These are phyloP conservation scores for Davidsoniella neocaledoniae DNA, from an alignment of 2,329 filamentous ascomycete species.

Conservation along the genomic window DNA sequence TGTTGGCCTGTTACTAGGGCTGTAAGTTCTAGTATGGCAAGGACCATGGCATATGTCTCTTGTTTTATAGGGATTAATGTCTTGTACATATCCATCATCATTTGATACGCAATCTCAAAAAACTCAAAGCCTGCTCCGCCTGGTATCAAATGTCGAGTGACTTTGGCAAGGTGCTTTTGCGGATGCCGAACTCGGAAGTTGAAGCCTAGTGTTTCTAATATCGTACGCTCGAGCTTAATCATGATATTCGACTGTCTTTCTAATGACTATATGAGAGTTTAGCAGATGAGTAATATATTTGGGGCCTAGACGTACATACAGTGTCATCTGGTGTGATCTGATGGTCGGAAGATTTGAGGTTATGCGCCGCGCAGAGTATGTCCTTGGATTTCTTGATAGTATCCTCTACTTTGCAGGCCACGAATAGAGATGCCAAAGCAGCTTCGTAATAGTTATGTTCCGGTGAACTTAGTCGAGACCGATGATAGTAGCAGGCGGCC, in stretches of 20 bases:
- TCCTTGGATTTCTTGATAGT: conserved; percentile 93
- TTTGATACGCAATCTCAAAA: conserved; percentile 55
- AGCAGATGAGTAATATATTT: neutral
- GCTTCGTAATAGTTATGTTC: conserved; percentile 80
- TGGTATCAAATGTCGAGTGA: conserved; percentile 42
- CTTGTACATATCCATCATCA: conserved; percentile 79
- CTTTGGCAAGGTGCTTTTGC: conserved; percentile 69
- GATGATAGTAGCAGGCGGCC: conserved; percentile 83
- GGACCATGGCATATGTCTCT: conserved; percentile 66
- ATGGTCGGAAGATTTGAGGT: conserved; percentile 54
- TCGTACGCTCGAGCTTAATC: conserved; percentile 77
- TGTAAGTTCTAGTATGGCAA: conserved; percentile 68
- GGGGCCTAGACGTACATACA: conserved; percentile 28
- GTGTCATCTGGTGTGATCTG: conserved; percentile 67
- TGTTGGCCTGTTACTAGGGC: conserved; percentile 46
- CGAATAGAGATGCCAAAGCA: conserved; percentile 73
- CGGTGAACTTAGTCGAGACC: conserved; percentile 73
- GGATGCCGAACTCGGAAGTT: conserved; percentile 85
- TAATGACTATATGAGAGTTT: conserved; percentile 43
- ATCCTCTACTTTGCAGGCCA: conserved; percentile 94
- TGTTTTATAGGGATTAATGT: conserved; percentile 89
- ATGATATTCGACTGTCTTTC: conserved; percentile 64
- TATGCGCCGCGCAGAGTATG: conserved; percentile 79
- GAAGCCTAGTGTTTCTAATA: conserved; percentile 84
- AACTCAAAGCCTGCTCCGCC: conserved; percentile 36